Conservation (phyloP, 108 stramenopile genomes). For the Skeletonema costatum region DNA sequence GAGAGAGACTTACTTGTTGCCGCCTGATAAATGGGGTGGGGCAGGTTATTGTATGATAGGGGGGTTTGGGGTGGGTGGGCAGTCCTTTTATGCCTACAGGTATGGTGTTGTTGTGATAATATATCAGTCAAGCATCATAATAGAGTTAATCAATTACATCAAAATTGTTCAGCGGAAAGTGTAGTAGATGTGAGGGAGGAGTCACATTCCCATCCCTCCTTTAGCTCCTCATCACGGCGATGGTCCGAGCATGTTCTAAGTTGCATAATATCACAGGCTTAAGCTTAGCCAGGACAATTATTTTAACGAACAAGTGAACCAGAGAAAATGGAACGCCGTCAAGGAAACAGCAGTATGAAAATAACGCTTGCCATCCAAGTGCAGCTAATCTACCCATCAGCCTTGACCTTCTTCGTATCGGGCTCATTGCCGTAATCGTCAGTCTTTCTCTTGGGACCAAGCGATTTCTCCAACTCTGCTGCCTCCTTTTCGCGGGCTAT, state of each 20-base stretch:
- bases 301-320: no score
- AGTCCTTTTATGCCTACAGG: neutral
- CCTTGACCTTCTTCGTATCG: neutral
- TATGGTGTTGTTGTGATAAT: neutral
- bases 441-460: constrained; percentile 36
- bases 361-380: neutral
- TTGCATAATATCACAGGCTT: neutral
- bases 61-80: neutral
- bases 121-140: neutral
- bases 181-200: no score
- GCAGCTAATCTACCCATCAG: neutral
- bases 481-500: constrained; percentile 34
- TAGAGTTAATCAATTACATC: constrained; percentile 7
- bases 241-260: neutral
- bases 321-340: neutral
- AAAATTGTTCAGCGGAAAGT: neutral
- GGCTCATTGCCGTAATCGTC: constrained; percentile 6
- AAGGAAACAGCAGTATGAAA: neutral
- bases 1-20: neutral
- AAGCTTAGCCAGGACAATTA: no score
- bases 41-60: neutral
- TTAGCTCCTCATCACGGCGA: neutral
- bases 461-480: constrained; percentile 32
- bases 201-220: no score
- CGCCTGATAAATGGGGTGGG: neutral